phyloP scores from a whole-genome alignment of 495 filamentous ascomycete species.

The Lepidopterella palustris region DNA sequence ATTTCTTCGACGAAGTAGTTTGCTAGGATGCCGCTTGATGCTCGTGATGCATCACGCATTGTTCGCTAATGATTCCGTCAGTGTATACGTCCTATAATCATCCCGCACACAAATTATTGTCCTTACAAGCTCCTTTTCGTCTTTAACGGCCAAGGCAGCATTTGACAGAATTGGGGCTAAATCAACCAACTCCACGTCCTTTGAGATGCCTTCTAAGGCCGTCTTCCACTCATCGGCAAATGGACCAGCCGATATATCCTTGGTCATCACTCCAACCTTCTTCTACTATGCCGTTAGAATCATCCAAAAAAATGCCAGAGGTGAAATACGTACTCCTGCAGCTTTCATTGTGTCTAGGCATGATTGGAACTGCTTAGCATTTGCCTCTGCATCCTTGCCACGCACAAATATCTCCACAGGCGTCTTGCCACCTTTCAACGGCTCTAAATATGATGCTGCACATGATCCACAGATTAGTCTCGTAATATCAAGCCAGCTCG shows the following conservation, averaged over 20 bases:
- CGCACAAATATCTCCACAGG: conserved; percentile 83
- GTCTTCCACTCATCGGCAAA: conserved; percentile 97
- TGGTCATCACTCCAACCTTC: conserved; percentile 79
- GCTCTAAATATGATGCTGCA: conserved; percentile 84
- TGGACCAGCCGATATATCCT: conserved; percentile 75
- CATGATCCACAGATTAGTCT: conserved; percentile 1
- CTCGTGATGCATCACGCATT: conserved; percentile 87
- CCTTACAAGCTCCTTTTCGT: conserved; percentile 78
- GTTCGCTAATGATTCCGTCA: conserved; percentile 49
- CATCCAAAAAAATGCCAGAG: not conserved
- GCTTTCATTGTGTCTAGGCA: conserved; percentile 78
- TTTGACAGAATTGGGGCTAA: conserved; percentile 72
- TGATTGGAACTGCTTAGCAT: conserved; percentile 76
- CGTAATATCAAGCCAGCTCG: conserved; percentile 26
- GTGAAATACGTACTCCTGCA: conserved; percentile 60
- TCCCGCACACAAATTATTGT: not conserved
- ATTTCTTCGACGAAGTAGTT: conserved; percentile 97
- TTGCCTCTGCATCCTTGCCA: conserved; percentile 83
- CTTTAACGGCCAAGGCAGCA: conserved; percentile 87
- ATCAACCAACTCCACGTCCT: conserved; percentile 86
- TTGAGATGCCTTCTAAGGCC: conserved; percentile 61
- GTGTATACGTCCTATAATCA: not conserved
- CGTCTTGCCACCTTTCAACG: conserved; percentile 83
- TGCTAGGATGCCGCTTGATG: conserved; percentile 84
- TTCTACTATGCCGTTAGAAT: conserved; percentile 48